phyloP scores from a whole-genome alignment of 2,329 filamentous ascomycete genomes.

The Colletotrichum tanaceti region DNA sequence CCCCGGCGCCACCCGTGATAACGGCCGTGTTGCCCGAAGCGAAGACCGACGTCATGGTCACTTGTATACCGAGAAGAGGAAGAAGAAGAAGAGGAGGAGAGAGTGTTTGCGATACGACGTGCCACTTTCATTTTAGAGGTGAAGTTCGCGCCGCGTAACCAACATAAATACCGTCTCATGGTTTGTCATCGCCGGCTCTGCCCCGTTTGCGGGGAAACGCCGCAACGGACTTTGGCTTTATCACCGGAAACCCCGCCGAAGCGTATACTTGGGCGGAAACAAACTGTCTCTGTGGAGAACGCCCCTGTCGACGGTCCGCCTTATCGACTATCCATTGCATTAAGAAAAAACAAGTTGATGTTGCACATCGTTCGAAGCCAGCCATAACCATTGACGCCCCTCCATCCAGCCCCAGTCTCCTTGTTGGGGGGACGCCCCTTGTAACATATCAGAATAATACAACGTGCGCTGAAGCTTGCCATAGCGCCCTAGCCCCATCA shows the following conservation, averaged over 20 bases:
- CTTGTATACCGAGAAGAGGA: too few species aligned
- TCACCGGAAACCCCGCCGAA: background rate
- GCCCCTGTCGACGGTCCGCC: background rate
- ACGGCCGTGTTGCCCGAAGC: slow-evolving; percentile 67
- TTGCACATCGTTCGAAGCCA: background rate
- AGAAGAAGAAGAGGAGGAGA: background rate
- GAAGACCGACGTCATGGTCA: slow-evolving; percentile 9
- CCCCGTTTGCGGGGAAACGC: slow-evolving; percentile 2
- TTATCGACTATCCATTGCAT: background rate
- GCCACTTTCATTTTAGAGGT: background rate
- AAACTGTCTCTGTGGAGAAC: background rate
- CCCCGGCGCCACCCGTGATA: slow-evolving; percentile 83
- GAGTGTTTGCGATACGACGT: background rate
- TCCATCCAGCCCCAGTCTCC: background rate
- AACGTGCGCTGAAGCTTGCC: background rate
- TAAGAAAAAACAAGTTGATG: background rate
- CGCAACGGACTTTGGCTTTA: slow-evolving; percentile 9
- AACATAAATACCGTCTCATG: background rate
- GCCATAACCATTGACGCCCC: slow-evolving; percentile 8
- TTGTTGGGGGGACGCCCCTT: background rate
- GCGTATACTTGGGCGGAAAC: background rate
- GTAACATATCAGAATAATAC: background rate
- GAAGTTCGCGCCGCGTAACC: background rate
- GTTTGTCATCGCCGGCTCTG: background rate
- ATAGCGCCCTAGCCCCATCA: background rate